phyloP scores from a whole-genome alignment of 148 eudicot genomes.

The Nyssa sinensis region DNA sequence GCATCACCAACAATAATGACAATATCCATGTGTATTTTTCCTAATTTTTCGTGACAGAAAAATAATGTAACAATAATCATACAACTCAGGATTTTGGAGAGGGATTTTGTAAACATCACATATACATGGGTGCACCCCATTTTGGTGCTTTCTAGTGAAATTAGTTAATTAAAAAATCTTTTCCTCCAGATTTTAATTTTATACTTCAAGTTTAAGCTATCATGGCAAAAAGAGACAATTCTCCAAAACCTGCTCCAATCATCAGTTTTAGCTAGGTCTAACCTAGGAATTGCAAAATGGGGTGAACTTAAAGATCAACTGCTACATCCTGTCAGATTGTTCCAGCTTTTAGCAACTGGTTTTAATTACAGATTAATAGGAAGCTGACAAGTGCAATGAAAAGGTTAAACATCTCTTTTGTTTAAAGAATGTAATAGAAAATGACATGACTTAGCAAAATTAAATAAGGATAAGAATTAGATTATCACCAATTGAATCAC shows the following conservation, averaged over 20 bases:
- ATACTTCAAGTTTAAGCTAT: too few species aligned
- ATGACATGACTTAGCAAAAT: not conserved
- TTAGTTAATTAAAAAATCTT: too few species aligned
- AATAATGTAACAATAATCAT: too few species aligned
- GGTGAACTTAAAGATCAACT: not conserved
- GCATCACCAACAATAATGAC: too few species aligned
- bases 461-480: not conserved
- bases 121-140: too few species aligned
- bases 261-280: not conserved
- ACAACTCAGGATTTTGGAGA: not conserved
- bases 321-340: not conserved
- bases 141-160: too few species aligned
- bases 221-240: too few species aligned
- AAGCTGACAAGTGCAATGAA: not conserved
- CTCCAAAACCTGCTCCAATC: not conserved
- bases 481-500: constrained; percentile 1
- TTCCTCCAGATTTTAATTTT: too few species aligned
- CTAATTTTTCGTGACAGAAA: too few species aligned
- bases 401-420: not conserved
- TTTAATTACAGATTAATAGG: not conserved
- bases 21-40: too few species aligned
- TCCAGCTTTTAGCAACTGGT: not conserved
- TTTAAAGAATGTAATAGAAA: not conserved
- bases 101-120: too few species aligned
- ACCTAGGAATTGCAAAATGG: not conserved